Conservation (phyloP, 257 asterid species). For the Agastache rugosa region DNA sequence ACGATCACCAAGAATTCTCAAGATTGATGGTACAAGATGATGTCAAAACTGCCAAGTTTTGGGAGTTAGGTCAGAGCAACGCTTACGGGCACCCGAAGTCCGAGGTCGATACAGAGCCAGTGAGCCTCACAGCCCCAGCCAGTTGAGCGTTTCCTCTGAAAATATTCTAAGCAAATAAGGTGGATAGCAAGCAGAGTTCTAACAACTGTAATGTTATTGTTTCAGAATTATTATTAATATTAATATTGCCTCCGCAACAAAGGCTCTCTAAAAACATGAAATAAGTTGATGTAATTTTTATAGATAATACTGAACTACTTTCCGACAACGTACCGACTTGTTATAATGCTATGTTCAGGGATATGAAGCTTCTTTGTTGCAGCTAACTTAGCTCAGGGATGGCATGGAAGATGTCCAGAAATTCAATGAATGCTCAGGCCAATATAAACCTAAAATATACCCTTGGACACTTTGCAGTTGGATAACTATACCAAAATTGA, state of each 20-base stretch:
- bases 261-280: not conserved
- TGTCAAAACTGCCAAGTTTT: constrained; percentile 64
- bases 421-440: not conserved
- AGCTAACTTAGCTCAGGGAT: too few relatives aligned
- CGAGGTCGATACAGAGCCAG: constrained; percentile 34
- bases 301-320: not conserved
- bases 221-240: not conserved
- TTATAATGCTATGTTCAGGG: too few relatives aligned
- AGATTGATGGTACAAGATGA: constrained; percentile 78
- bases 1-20: constrained; percentile 82
- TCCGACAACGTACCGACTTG: not conserved
- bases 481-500: not conserved
- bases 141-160: constrained; percentile 33
- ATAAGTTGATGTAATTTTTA: not conserved
- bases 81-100: constrained; percentile 22
- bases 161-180: not conserved
- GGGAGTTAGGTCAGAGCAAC: constrained; percentile 52
- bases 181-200: not conserved
- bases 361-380: too few relatives aligned
- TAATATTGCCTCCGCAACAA: not conserved
- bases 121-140: constrained; percentile 44
- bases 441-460: too few relatives aligned
- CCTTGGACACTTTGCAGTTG: not conserved
- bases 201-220: not conserved
- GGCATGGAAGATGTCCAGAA: too few relatives aligned